Evolutionary conservation across 1,139 yeast species (phyloP).

Genomic region (Yamadazyma aaseri): DNA sequence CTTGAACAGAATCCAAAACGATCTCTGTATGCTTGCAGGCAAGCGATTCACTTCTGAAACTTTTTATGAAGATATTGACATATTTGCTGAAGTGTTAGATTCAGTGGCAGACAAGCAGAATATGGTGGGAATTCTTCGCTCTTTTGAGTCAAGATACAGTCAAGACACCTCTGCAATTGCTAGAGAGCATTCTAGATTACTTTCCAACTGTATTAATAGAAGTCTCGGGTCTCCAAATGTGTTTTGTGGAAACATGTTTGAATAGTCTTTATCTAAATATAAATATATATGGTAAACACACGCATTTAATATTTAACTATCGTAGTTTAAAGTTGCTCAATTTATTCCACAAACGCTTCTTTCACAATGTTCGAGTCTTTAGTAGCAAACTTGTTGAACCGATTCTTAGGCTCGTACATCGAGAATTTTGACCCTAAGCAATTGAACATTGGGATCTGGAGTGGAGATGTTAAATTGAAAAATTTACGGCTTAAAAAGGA

Average conservation of each 20-base stretch:
- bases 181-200: slow-evolving; percentile 15
- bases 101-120: slow-evolving; percentile 21
- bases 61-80: slow-evolving; percentile 17
- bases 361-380: slow-evolving; percentile 52
- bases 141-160: slow-evolving; percentile 11
- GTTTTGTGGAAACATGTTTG: slow-evolving; percentile 16
- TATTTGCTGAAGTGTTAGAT: slow-evolving; percentile 17
- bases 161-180: slow-evolving; percentile 15
- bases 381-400: slow-evolving; percentile 53
- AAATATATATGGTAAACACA: too few species aligned
- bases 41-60: slow-evolving; percentile 19
- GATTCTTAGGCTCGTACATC: slow-evolving; percentile 69
- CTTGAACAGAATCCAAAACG: slow-evolving; percentile 32
- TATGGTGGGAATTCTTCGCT: slow-evolving; percentile 37
- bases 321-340: too few species aligned
- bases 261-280: too few species aligned
- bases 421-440: slow-evolving; percentile 96
- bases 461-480: slow-evolving; percentile 89
- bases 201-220: slow-evolving; percentile 15
- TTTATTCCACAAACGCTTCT: too few species aligned
- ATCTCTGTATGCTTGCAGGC: slow-evolving; percentile 22
- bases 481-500: slow-evolving; percentile 76
- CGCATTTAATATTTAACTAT: too few species aligned
- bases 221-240: slow-evolving; percentile 13
- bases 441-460: slow-evolving; percentile 93